A percentile compares a stretch with the other conserved stretches of the same genome.
phyloP scores from a whole-genome alignment of 2,329 filamentous ascomycete species.

The Ceratocystiopsis sp. region DNA sequence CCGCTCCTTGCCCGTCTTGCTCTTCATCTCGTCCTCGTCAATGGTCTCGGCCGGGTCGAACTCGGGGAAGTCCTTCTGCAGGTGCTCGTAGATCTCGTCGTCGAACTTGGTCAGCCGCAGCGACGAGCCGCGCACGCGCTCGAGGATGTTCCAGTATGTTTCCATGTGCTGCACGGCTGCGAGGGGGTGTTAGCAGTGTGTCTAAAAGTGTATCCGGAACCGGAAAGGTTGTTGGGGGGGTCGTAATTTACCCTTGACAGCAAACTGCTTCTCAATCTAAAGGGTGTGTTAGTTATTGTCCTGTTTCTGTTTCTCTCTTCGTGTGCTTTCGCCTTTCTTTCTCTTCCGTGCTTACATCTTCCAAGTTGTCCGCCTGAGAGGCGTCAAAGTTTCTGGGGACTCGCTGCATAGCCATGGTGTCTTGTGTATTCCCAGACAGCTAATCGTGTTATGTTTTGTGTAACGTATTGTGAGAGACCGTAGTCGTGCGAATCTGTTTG shows the following conservation, averaged over 20 bases:
- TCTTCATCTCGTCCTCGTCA: conserved; percentile 94
- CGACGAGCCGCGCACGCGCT: conserved; percentile 74
- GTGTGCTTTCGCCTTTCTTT: too few relatives aligned
- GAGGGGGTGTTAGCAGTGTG: too few relatives aligned
- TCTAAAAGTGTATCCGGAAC: too few relatives aligned
- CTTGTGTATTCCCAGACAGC: conserved; percentile 1
- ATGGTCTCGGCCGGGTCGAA: conserved; percentile 71
- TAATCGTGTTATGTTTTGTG: not conserved
- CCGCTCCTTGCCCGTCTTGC: conserved; percentile 79
- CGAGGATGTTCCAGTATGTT: conserved; percentile 92
- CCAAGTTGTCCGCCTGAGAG: conserved; percentile 36
- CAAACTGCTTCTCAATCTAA: conserved; percentile 99
- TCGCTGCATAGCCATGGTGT: conserved; percentile 10
- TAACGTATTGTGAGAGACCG: too few relatives aligned
- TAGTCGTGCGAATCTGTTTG: not conserved
- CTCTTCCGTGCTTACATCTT: conserved; percentile 28
- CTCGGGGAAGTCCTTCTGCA: conserved; percentile 77
- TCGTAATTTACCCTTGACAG: conserved; percentile 51
- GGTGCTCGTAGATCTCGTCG: conserved; percentile 84
- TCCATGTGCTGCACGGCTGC: conserved; percentile 77
- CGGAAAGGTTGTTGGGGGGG: too few relatives aligned
- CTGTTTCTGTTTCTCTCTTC: not conserved
- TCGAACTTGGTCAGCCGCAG: conserved; percentile 87
- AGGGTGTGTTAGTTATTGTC: not conserved
- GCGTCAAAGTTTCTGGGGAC: conserved; percentile 42